These are phyloP conservation scores for Curvularia eragrostidis DNA, from an alignment of 2,329 filamentous ascomycete species.

Conservation along the genomic window DNA sequence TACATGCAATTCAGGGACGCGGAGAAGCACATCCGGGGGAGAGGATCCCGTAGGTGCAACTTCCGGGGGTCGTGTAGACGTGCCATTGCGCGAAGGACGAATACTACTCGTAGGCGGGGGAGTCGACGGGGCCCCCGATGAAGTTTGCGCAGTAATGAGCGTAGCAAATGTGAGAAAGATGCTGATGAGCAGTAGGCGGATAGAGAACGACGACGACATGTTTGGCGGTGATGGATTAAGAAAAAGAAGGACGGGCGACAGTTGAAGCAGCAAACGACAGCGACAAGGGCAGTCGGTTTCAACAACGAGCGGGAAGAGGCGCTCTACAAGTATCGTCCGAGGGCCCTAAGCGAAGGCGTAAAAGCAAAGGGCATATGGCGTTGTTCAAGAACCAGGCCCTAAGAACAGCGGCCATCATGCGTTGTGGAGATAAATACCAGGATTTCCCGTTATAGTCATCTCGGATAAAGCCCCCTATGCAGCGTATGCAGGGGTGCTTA, in stretches of 20 bases:
- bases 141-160: slow-evolving; percentile 38
- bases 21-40: slow-evolving; percentile 64
- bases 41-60: slow-evolving; percentile 35
- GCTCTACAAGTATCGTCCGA: slow-evolving; percentile 19
- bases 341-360: slow-evolving; percentile 2
- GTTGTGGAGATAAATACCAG: slow-evolving; percentile 20
- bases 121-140: slow-evolving; percentile 23
- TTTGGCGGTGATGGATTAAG: neutral
- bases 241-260: neutral
- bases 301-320: slow-evolving; percentile 16
- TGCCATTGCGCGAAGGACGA: slow-evolving; percentile 28
- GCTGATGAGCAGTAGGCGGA: slow-evolving; percentile 44
- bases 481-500: slow-evolving; percentile 24
- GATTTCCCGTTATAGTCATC: slow-evolving; percentile 38
- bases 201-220: slow-evolving; percentile 35
- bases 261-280: neutral
- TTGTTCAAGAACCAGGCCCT: slow-evolving; percentile 18
- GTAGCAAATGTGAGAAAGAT: slow-evolving; percentile 35
- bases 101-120: slow-evolving; percentile 39
- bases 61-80: slow-evolving; percentile 31
- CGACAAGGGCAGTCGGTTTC: slow-evolving; percentile 15
- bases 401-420: slow-evolving; percentile 23
- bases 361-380: slow-evolving; percentile 21
- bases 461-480: slow-evolving; percentile 44
- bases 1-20: slow-evolving; percentile 65